Base-by-base conservation (phyloP, 306 rosid genomes). In the Sicyos baderoa region DNA sequence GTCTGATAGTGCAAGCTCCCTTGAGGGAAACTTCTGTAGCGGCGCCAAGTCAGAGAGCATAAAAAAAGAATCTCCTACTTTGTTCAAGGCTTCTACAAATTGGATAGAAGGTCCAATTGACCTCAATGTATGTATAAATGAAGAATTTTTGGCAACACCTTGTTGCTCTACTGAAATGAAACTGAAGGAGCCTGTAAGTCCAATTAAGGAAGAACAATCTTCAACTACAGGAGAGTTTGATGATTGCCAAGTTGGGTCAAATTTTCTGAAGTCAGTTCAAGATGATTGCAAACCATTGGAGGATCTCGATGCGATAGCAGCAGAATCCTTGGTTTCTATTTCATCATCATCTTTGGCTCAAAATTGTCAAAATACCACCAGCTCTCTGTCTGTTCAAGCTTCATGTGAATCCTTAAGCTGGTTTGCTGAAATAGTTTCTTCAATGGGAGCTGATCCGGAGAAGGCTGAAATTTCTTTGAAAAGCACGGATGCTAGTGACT, bases 161-260 rank as follows among this genome's bases (percentile, higher is more conserved):
- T 37, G 70, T 52, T 60, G 54, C 23, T 64, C 65, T 9, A 62
- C 66, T 54, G 87, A 79, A 71, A 82, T 68, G 58, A 82, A 83
- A 63, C 72, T 83, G 72, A 86, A 86, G 61, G 89, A 82, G 11
- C 96, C 96, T 61, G 72, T 5, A 3, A 89, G 91, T 76, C 96
- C 93, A 16, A 88, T 83, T 69, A 86, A 86, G 81, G 86, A 81
- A 79, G 92, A 84, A 66, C 72, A 85, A 68, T 83, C 89, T 56
- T 89, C 92, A 22, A 87, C 86, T 8, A 75, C 91, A 84, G 94
- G 91, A 65, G 91, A 85, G 73, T 85, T 86, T 40, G 87, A 84
- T 48, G 90, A 76, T 70, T 83, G 79, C 80, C 87, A 76, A 63
- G 67, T 63, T 17, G 88, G 69, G 66, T 71, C 65, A 66, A 69